Percentiles rank a stretch among this genome's conserved stretches.
Conservation (phyloP, 768 basidiomycete genomes). For the Kwoniella europaea region DNA sequence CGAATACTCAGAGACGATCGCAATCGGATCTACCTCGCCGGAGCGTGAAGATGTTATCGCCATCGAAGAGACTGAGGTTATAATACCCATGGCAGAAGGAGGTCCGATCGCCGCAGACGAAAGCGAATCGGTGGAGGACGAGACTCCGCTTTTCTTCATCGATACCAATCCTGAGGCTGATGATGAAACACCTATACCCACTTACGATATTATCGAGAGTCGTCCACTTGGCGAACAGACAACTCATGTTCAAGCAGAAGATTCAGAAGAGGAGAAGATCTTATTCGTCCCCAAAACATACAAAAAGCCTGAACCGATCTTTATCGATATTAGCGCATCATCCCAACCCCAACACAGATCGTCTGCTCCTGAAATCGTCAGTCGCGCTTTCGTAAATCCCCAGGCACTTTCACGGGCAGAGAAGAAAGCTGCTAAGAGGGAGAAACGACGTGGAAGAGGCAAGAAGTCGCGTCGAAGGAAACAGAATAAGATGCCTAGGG, state of each 20-base stretch:
- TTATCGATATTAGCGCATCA: constrained; percentile 22
- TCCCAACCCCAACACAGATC: background rate
- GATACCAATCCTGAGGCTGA: constrained; percentile 33
- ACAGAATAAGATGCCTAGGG: constrained; percentile 26
- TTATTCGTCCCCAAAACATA: constrained; percentile 48
- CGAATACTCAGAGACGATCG: no score
- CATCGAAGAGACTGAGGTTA: background rate
- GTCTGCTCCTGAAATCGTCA: background rate
- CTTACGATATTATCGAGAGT: constrained; percentile 26
- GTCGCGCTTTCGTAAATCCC: constrained; percentile 28
- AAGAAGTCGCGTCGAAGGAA: constrained; percentile 25
- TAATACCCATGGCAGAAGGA: background rate
- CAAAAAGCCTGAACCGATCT: constrained; percentile 48
- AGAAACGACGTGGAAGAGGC: constrained; percentile 30
- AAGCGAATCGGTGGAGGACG: background rate
- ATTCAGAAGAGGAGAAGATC: constrained; percentile 52
- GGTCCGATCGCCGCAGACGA: constrained; percentile 4
- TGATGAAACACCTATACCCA: constrained; percentile 9
- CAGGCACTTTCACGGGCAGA: constrained; percentile 26
- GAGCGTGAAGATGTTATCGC: background rate
- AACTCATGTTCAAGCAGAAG: background rate
- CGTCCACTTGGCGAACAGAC: constrained; percentile 18
- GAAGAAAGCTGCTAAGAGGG: constrained; percentile 44
- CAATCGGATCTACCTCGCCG: no score
- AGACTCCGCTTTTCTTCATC: constrained; percentile 41